A percentile compares a stretch with the other conserved stretches of the same genome.
phyloP scores from a whole-genome alignment of 1,284 basidiomycete species.

The Ustilago esculenta region DNA sequence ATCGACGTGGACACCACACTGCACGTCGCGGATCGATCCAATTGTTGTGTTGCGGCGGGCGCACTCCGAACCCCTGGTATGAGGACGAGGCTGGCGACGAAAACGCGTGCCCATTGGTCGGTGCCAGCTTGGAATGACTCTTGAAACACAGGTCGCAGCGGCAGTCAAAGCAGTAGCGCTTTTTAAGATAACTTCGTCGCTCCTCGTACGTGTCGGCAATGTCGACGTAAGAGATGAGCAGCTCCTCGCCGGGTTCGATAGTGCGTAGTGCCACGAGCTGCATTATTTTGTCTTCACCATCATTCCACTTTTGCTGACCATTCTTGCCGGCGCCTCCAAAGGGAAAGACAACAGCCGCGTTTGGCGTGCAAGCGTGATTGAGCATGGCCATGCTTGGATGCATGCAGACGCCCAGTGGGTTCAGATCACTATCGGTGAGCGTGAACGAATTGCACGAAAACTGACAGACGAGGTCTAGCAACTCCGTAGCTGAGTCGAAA shows the following conservation, averaged over 20 bases:
- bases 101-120: slow-evolving; percentile 10
- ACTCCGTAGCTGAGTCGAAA: slow-evolving; percentile 35
- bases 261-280: slow-evolving; percentile 68
- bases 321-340: slow-evolving; percentile 64
- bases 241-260: slow-evolving; percentile 68
- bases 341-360: slow-evolving; percentile 89
- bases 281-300: slow-evolving; percentile 69
- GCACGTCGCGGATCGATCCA: slow-evolving; percentile 76
- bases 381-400: slow-evolving; percentile 81
- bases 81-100: slow-evolving; percentile 25
- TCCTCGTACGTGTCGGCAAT: slow-evolving; percentile 74
- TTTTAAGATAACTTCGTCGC: slow-evolving; percentile 74
- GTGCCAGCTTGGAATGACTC: slow-evolving; percentile 31
- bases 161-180: slow-evolving; percentile 85
- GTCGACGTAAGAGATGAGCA: slow-evolving; percentile 83
- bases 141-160: slow-evolving; percentile 74
- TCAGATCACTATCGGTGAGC: slow-evolving; percentile 71
- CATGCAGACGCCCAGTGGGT: slow-evolving; percentile 81
- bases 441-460: slow-evolving; percentile 90
- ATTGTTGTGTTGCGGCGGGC: slow-evolving; percentile 8
- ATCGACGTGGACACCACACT: slow-evolving; percentile 71
- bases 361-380: slow-evolving; percentile 91
- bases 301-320: slow-evolving; percentile 39
- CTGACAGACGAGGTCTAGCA: slow-evolving; percentile 69
- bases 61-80: slow-evolving; percentile 17